These are phyloP conservation scores for Colletotrichum cuscutae DNA, from an alignment of 2,329 filamentous ascomycete genomes.

Conservation along the genomic window DNA sequence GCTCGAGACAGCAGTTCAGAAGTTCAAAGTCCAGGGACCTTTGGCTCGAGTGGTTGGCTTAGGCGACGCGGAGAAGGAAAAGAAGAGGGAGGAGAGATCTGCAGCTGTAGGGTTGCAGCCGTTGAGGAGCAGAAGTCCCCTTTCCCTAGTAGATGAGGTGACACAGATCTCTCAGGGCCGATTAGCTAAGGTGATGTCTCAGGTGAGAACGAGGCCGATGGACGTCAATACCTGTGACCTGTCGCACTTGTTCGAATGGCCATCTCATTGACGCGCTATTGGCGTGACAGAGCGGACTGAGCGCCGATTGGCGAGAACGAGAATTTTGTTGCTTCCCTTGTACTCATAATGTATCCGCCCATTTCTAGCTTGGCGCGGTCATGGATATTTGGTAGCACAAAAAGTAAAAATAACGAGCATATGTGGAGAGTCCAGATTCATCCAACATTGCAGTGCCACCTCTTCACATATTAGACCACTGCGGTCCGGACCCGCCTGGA, in stretches of 20 bases:
- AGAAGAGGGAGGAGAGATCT: conserved; percentile 4
- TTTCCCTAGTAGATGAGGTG: conserved; percentile 1
- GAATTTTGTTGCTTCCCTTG: not conserved
- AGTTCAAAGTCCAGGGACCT: not conserved
- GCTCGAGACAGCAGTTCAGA: not conserved
- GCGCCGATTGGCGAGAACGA: not conserved
- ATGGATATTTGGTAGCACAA: not conserved
- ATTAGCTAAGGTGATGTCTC: not conserved
- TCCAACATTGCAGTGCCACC: not conserved
- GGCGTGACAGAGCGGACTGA: not conserved
- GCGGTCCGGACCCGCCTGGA: not conserved
- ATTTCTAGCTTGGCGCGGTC: conserved; percentile 5
- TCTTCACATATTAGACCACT: conserved; percentile 1
- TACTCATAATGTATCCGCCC: not conserved
- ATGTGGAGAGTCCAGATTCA: not conserved
- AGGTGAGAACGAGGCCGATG: not conserved
- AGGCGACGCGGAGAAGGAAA: not conserved
- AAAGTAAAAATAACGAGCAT: not conserved
- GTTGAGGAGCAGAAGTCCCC: not conserved
- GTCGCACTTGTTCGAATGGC: not conserved
- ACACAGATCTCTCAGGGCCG: conserved; percentile 7
- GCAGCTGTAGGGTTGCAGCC: not conserved
- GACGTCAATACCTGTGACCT: not conserved
- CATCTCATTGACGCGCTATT: not conserved
- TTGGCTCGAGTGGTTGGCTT: not conserved